A percentile compares a stretch with the other conserved stretches of the same genome.
Conservation (phyloP, 116 monocot species). For the Iris pallida region DNA sequence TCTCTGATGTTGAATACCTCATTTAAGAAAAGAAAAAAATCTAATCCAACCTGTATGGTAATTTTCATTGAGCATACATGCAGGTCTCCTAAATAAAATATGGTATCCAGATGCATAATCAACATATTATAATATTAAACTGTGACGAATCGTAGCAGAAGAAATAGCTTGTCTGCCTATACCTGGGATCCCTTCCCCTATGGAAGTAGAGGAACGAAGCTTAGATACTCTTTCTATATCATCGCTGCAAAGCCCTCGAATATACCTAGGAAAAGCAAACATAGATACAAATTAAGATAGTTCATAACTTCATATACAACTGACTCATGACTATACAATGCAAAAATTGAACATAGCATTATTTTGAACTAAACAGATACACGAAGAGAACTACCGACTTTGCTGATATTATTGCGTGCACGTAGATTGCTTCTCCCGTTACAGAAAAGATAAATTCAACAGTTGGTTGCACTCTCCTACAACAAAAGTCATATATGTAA, state of each 20-base stretch:
- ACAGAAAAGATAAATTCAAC: conserved; percentile 85
- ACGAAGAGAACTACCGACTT: conserved; percentile 43
- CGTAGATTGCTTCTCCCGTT: conserved; percentile 85
- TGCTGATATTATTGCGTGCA: conserved; percentile 70
- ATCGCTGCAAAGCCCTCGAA: conserved; percentile 59
- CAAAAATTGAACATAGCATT: neutral
- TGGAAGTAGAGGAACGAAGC: conserved; percentile 30
- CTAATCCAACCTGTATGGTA: too few relatives aligned
- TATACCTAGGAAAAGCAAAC: conserved; percentile 45
- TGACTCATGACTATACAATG: neutral
- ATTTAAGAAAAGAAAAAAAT: too few relatives aligned
- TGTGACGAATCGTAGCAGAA: neutral
- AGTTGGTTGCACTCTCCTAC: conserved; percentile 64
- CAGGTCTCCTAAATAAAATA: neutral
- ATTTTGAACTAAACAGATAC: conserved; percentile 11
- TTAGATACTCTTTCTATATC: conserved; percentile 72
- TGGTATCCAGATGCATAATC: conserved; percentile 1
- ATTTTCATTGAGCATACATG: neutral
- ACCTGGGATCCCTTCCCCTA: conserved; percentile 78
- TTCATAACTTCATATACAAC: neutral
- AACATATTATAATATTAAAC: neutral
- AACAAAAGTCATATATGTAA: conserved; percentile 1
- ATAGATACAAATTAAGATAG: conserved; percentile 1
- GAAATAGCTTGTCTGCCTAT: neutral
- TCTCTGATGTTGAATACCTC: too few relatives aligned